Base-by-base conservation (phyloP, 345 rosid genomes). In the Erodium maritimum region DNA sequence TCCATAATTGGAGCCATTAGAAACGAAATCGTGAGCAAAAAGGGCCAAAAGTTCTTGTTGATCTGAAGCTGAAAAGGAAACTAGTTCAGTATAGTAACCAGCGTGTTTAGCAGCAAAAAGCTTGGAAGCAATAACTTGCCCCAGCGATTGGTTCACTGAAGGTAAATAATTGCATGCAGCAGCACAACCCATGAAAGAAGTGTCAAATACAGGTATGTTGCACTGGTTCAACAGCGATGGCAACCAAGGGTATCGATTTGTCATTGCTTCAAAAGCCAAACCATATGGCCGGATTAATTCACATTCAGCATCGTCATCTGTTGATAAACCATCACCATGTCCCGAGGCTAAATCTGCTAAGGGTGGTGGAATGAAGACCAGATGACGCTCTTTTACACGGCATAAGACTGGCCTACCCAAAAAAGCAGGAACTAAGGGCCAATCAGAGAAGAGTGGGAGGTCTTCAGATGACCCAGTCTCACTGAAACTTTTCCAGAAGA, bases 401-500 rank as follows among this genome's bases (percentile, higher is more conserved):
- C 97, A 90, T 56, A 90, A 73, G 59, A 87, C 76, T 51, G 91
- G 82, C 73, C 95, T 78, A 45, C 97, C 96, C 68, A 87, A 94
- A 75, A 87, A 85, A 55, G 94, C 94, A 80, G 97, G 97, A 77
- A 90, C 79, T 58, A 90, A 65, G 34, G 97, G 97, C 97, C 97
- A 90, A 63, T 90, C 94, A 19, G 83, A 77, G 65, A 87, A 90
- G 57, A 83, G 80, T 46, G 80, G 72, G 58, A 87, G 80, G 34
- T 85, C 82, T 56, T 80, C 95, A 19, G 69, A 68, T 48, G 91
- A 80, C 57, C 80, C 82, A 67, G 66, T 78, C 58, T 77, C 78
- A 64, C 68, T 73, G 68, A 82, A 87, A 65, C 76, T 75, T 70
- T 80, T 87, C 97, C 97, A 90, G 65, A 90, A 90, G 62, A 86